Conservation (phyloP, 306 rosid genomes). For the Carpinus viminea region DNA sequence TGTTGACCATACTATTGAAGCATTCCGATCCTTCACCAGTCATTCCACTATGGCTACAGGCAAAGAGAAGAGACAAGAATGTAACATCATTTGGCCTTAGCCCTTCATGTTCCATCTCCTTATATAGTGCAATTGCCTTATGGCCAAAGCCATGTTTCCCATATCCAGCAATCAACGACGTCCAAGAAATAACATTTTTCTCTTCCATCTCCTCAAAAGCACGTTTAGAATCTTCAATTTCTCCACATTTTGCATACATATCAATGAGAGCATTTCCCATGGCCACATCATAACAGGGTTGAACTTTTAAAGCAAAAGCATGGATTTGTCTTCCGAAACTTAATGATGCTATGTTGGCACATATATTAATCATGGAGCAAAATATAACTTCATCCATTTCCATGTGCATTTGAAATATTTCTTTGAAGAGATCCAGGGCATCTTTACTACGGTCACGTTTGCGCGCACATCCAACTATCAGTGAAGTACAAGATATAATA, state of each 20-base stretch:
- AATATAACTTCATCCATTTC: conserved; percentile 28
- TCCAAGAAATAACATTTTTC: conserved; percentile 37
- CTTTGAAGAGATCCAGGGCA: conserved; percentile 27
- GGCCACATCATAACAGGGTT: conserved; percentile 33
- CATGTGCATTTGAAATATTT: conserved; percentile 14
- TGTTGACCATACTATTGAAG: conserved; percentile 29
- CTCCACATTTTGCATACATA: conserved; percentile 43
- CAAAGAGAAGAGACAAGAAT: conserved; percentile 40
- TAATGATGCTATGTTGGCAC: conserved; percentile 32
- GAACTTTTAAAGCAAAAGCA: conserved; percentile 26
- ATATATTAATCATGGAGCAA: conserved; percentile 37
- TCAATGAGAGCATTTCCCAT: conserved; percentile 38
- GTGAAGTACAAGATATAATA: conserved; percentile 31
- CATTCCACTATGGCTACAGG: conserved; percentile 43
- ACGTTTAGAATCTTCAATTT: conserved; percentile 28
- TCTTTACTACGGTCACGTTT: conserved; percentile 12
- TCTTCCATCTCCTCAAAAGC: conserved; percentile 38
- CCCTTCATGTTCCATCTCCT: conserved; percentile 37
- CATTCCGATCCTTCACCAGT: conserved; percentile 37
- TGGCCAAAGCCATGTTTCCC: conserved; percentile 39
- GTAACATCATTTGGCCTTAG: conserved; percentile 37
- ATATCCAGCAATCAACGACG: conserved; percentile 32
- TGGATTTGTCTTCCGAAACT: conserved; percentile 40
- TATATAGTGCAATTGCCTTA: conserved; percentile 31
- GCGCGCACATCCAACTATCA: conserved; percentile 31